These are phyloP conservation scores for Ottelia alismoides DNA, from an alignment of 106 monocot genomes.

Conservation along the genomic window DNA sequence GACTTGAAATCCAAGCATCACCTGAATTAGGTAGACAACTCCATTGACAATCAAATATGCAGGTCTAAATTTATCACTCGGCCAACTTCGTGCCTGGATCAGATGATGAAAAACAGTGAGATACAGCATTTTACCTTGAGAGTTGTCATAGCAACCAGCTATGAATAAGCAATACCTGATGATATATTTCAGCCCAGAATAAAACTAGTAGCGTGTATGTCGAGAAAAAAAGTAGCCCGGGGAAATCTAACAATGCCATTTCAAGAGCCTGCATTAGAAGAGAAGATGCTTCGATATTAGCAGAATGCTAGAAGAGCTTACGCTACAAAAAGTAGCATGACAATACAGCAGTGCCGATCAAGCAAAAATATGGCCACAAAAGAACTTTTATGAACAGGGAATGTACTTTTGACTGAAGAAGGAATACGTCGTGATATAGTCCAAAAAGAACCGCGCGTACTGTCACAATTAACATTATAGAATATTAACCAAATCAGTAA, in stretches of 20 bases:
- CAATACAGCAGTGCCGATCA: no score
- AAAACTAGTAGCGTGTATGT: not conserved
- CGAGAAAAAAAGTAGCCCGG: no score
- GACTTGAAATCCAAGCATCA: constrained; percentile 6
- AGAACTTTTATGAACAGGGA: not conserved
- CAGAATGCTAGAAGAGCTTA: no score
- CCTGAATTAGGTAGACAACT: constrained; percentile 60
- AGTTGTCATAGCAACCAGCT: not conserved
- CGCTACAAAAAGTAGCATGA: no score
- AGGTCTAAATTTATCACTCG: constrained; percentile 52
- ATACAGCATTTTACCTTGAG: not conserved
- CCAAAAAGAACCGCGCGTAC: constrained; percentile 68
- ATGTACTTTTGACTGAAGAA: constrained; percentile 47
- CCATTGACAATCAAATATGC: constrained; percentile 47
- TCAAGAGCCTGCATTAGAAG: no score
- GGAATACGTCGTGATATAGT: constrained; percentile 39
- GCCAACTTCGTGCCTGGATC: constrained; percentile 67
- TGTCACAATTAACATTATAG: constrained; percentile 25
- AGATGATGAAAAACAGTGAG: constrained; percentile 7
- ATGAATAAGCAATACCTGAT: no score
- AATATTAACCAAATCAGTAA: constrained; percentile 1
- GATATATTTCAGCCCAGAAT: not conserved
- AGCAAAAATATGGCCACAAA: no score
- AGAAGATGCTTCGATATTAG: no score
- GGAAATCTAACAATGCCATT: no score